A percentile compares a stretch with the other conserved stretches of the same genome.
Evolutionary conservation across 2,329 filamentous ascomycete genomes (phyloP).

Genomic region (Escovopsis weberi): DNA sequence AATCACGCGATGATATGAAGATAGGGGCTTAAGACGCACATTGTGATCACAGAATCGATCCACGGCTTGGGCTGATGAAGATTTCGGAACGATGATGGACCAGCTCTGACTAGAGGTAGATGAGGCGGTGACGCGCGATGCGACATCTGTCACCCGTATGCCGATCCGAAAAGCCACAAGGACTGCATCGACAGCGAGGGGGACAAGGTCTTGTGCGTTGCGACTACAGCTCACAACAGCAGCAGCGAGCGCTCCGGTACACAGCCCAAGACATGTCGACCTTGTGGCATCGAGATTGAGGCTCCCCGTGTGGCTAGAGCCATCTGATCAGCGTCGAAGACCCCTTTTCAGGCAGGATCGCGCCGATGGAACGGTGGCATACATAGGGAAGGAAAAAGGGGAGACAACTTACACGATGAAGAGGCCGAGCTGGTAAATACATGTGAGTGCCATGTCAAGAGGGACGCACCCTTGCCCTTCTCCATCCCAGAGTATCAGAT

Average conservation of each 20-base stretch:
- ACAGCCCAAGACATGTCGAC: slow-evolving; percentile 1
- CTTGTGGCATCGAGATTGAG: background rate
- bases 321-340: background rate
- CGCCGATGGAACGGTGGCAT: no score
- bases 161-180: slow-evolving; percentile 3
- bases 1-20: no score
- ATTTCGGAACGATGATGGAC: background rate
- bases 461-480: slow-evolving; percentile 1
- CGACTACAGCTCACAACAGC: slow-evolving; percentile 4
- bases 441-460: slow-evolving; percentile 4
- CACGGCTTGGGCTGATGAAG: background rate
- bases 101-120: background rate
- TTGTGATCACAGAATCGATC: background rate
- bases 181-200: slow-evolving; percentile 4
- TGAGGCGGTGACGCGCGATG: background rate
- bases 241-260: slow-evolving; percentile 3
- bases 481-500: slow-evolving; percentile 3
- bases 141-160: slow-evolving; percentile 1
- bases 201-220: slow-evolving; percentile 2
- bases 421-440: slow-evolving; percentile 3
- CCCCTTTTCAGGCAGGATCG: no score
- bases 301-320: background rate
- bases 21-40: background rate
- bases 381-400: no score
- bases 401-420: slow-evolving; percentile 4